Evolutionary conservation across 2,329 filamentous ascomycete species (phyloP).

Genomic region (Penicillium hordei): DNA sequence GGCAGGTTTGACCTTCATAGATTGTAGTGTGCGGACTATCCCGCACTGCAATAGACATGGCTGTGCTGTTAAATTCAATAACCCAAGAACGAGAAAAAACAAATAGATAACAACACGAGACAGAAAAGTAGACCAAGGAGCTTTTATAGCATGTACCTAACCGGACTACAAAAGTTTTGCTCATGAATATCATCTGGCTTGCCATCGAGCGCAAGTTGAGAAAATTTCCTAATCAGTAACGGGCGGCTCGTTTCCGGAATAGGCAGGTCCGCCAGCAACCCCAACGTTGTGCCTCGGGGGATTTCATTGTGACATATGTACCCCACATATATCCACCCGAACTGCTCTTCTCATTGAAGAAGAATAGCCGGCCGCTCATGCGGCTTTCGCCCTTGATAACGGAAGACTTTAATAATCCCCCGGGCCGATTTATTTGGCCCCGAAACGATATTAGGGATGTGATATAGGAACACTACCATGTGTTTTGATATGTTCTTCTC

Average conservation of each 20-base stretch:
- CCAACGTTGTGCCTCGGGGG: not conserved
- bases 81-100: not conserved
- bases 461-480: no score
- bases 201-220: not conserved
- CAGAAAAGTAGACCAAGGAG: not conserved
- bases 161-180: not conserved
- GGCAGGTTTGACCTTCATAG: not conserved
- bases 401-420: no score
- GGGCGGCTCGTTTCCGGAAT: not conserved
- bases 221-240: not conserved
- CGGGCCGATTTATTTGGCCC: no score
- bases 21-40: not conserved
- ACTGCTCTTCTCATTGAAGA: no score
- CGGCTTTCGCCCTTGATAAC: no score
- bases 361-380: no score
- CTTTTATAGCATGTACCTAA: not conserved
- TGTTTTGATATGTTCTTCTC: no score
- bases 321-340: no score
- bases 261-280: constrained; percentile 2
- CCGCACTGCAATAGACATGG: not conserved
- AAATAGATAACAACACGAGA: not conserved
- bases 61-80: not conserved
- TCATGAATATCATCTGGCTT: not conserved
- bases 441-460: no score
- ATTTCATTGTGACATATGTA: no score